phyloP scores from a whole-genome alignment of 768 basidiomycete species.

The Myochromella boudieri region DNA sequence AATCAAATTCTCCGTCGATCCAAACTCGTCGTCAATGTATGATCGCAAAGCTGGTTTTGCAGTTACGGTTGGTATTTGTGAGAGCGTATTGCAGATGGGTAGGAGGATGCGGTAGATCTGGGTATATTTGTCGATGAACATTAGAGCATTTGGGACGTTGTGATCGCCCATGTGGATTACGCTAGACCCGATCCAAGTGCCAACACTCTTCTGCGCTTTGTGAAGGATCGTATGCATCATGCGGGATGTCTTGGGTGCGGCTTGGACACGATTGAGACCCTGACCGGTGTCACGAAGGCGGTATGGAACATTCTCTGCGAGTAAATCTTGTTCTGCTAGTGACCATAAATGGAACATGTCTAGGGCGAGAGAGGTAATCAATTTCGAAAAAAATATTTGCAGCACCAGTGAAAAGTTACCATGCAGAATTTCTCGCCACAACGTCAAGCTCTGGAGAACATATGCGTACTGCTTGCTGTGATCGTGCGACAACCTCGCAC shows the following conservation, averaged over 20 bases:
- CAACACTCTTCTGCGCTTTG: constrained; percentile 79
- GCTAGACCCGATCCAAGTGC: constrained; percentile 82
- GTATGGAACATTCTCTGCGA: constrained; percentile 74
- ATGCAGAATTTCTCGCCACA: constrained; percentile 86
- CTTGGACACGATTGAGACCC: constrained; percentile 87
- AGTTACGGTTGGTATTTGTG: constrained; percentile 65
- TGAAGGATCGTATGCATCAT: constrained; percentile 89
- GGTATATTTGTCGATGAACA: constrained; percentile 93
- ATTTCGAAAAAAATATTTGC: background rate
- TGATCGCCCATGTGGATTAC: constrained; percentile 92
- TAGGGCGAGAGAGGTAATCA: constrained; percentile 24
- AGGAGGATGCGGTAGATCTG: constrained; percentile 89
- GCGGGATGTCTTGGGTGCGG: constrained; percentile 83
- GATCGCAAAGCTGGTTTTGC: constrained; percentile 69
- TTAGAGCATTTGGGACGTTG: constrained; percentile 79
- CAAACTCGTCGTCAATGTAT: constrained; percentile 84
- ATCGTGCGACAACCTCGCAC: constrained; percentile 81
- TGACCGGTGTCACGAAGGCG: constrained; percentile 88
- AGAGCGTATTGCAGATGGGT: constrained; percentile 81
- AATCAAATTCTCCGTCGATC: constrained; percentile 65
- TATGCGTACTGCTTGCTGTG: constrained; percentile 85
- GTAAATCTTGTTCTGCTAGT: constrained; percentile 75
- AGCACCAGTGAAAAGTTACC: constrained; percentile 39
- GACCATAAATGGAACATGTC: constrained; percentile 91
- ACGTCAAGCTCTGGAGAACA: constrained; percentile 81